A percentile compares a stretch with the other conserved stretches of the same genome.
Evolutionary conservation across 305 asterid species (phyloP).

Genomic region (Fraxinus baroniana): DNA sequence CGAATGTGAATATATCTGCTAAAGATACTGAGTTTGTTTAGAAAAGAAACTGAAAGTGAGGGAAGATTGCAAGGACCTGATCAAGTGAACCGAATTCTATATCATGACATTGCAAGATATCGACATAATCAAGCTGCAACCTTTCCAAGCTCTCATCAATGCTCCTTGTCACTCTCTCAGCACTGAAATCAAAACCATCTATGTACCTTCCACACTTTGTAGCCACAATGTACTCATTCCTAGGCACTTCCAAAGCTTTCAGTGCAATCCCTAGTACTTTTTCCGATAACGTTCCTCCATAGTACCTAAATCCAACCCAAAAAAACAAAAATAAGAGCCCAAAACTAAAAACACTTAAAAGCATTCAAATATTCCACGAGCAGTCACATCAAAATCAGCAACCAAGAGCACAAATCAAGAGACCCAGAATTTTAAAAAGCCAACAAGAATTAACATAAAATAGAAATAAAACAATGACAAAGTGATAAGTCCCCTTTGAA

Average conservation of each 20-base stretch:
- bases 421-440: neutral
- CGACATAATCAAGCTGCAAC: conserved; percentile 96
- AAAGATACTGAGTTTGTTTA: neutral
- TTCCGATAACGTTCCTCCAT: conserved; percentile 90
- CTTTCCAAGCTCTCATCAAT: conserved; percentile 91
- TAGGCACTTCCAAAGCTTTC: conserved; percentile 83
- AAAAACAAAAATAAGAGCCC: neutral
- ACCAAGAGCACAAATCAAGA: neutral
- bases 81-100: conserved; percentile 90
- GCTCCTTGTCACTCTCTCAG: conserved; percentile 86
- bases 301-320: conserved; percentile 46
- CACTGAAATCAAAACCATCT: conserved; percentile 94
- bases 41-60: neutral
- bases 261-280: conserved; percentile 72
- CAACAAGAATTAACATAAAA: neutral
- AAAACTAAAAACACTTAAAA: neutral
- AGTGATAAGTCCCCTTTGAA: neutral
- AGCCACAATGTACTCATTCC: conserved; percentile 78
- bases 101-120: conserved; percentile 88
- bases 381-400: conserved; percentile 1
- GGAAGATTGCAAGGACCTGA: conserved; percentile 51
- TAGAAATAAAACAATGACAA: neutral
- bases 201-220: conserved; percentile 90
- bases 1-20: neutral
- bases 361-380: neutral